These are phyloP conservation scores for Saitozyma sp. DNA, from an alignment of 768 basidiomycete species.

Conservation along the genomic window DNA sequence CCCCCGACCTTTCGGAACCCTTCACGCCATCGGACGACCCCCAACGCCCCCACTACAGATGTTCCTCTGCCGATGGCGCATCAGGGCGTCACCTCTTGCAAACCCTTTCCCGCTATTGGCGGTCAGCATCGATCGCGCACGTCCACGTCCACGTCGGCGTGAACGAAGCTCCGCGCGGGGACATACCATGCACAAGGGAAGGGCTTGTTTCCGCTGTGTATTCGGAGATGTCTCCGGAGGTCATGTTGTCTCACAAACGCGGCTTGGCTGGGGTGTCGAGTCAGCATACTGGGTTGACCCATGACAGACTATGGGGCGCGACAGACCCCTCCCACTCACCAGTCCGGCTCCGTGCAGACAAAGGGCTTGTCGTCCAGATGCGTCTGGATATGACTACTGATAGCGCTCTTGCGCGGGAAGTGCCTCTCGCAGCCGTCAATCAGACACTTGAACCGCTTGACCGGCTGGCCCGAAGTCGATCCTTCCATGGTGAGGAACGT, in stretches of 20 bases:
- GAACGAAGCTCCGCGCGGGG: not conserved
- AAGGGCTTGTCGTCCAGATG: constrained; percentile 57
- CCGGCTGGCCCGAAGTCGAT: constrained; percentile 29
- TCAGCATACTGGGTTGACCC: constrained; percentile 1
- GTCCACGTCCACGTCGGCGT: not conserved
- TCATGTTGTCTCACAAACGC: constrained; percentile 57
- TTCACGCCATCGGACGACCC: no score
- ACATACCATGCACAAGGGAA: constrained; percentile 56
- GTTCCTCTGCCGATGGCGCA: constrained; percentile 55
- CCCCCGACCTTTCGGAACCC: no score
- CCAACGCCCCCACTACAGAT: constrained; percentile 51
- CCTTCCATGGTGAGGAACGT: constrained; percentile 40
- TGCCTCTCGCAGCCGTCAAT: constrained; percentile 49
- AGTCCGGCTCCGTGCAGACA: constrained; percentile 52
- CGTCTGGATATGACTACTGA: constrained; percentile 56
- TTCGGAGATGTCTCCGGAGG: constrained; percentile 54
- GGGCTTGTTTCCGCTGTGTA: constrained; percentile 55
- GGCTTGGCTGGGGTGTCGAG: constrained; percentile 42
- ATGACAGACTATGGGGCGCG: not conserved
- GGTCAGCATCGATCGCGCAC: constrained; percentile 7
- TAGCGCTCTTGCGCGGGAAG: constrained; percentile 52
- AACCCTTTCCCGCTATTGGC: constrained; percentile 54
- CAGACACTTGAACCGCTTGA: constrained; percentile 48
- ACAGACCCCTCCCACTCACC: constrained; percentile 42
- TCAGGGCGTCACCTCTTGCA: constrained; percentile 55